Base-by-base conservation (phyloP, 75 land plant genomes). In the Larix kaempferi region DNA sequence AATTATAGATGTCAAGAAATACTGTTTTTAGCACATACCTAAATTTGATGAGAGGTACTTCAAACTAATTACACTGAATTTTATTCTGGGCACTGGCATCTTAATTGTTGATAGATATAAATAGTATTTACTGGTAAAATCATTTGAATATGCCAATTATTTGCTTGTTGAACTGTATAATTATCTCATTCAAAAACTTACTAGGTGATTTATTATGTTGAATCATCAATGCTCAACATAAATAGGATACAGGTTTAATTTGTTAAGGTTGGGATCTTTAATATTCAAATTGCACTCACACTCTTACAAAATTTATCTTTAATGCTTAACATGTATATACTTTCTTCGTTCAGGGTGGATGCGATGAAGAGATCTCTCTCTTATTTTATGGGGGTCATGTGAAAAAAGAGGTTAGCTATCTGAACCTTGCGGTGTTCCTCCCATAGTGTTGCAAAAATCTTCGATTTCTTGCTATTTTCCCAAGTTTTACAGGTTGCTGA, bases 351-450 rank as follows among this genome's bases (percentile, higher is more conserved):
- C 80, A 96, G 99, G 99, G 99, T 61, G 99, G 99, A 13, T 92
- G 95, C 76, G 99, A 96, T 82, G 99, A 96, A 80, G 98, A 89
- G 74, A 71, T 96, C 16, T 79, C 89, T 59, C 60, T 96, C n/a
- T 89, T 96, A 41, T 58, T 96, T 15, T 88, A 89, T 75, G 78
- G 88, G 83, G 84, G 87, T 27, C 74, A 78, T 65, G 93, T 89
- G 3, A 80, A 81, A 37, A 71, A 85, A 79, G 88, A 91, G 80
- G 84, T 85, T 57, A 65, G 56, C 21, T 60, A 17, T 22, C 59
- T 25, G 54, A 49, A 49, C 54, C 54, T 10, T 49, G 54, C 2
- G 12, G 54, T 49, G 54, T 49, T 8, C 12, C 54, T 49, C 54
- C 8, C 12, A 49, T 49, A 49, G 54, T 49, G 54, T 49, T 49